A percentile compares a stretch with the other conserved stretches of the same genome.
phyloP scores from a whole-genome alignment of 768 basidiomycete species.

The Hericium rajendrae region DNA sequence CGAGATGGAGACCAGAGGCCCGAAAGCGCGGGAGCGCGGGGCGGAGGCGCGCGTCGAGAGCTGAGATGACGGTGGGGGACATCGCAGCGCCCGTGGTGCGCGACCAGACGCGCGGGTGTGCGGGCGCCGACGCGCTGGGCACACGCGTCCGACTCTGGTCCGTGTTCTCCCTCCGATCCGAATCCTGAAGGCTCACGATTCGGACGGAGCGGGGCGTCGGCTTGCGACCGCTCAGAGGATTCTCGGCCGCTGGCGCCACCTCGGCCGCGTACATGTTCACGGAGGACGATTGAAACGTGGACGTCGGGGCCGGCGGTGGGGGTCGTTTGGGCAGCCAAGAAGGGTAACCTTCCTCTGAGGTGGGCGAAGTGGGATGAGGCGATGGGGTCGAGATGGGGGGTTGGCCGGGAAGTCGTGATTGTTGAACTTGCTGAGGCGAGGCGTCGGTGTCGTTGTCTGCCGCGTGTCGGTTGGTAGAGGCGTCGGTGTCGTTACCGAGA shows the following conservation, averaged over 20 bases:
- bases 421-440: neutral
- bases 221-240: slow-evolving; percentile 53
- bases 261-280: slow-evolving; percentile 21
- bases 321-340: slow-evolving; percentile 79
- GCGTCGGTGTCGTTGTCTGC: neutral
- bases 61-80: slow-evolving; percentile 35
- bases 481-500: no score
- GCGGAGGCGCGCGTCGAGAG: slow-evolving; percentile 19
- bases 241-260: slow-evolving; percentile 15
- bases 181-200: slow-evolving; percentile 62
- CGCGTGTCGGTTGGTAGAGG: no score
- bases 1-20: slow-evolving; percentile 56
- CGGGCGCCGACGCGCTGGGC: slow-evolving; percentile 18
- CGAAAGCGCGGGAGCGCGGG: slow-evolving; percentile 55
- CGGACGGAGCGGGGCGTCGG: slow-evolving; percentile 76
- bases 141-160: slow-evolving; percentile 35
- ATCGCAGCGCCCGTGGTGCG: slow-evolving; percentile 40
- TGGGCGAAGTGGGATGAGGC: neutral
- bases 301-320: slow-evolving; percentile 64
- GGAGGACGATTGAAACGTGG: slow-evolving; percentile 53
- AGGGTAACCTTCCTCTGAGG: slow-evolving; percentile 54
- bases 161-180: slow-evolving; percentile 36
- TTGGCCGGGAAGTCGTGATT: neutral
- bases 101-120: slow-evolving; percentile 46
- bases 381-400: neutral